These are phyloP conservation scores for Magnusiomyces tetraspermus DNA, from an alignment of 1,139 yeast genomes.

Conservation along the genomic window DNA sequence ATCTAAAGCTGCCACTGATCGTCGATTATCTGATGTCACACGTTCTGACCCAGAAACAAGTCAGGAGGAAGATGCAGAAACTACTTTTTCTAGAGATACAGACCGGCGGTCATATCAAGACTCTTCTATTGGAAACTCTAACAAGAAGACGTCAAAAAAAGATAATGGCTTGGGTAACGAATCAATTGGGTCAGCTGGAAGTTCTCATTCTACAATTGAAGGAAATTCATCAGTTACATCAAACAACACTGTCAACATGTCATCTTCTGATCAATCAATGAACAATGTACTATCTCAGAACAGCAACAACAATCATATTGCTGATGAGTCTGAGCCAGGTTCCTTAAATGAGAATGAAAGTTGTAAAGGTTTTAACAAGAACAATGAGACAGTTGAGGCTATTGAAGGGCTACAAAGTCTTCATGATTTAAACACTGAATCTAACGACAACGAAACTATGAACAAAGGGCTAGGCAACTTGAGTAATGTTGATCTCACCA, in stretches of 20 bases:
- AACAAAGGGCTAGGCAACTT: conserved; percentile 35
- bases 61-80: background rate
- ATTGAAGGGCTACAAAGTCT: background rate
- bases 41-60: background rate
- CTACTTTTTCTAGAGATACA: background rate
- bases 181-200: background rate
- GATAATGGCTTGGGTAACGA: background rate
- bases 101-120: background rate
- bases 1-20: background rate
- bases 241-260: background rate
- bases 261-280: background rate
- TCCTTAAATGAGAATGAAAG: too few species aligned
- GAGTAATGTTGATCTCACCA: conserved; percentile 39
- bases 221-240: background rate
- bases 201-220: too few species aligned
- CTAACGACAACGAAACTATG: conserved; percentile 18
- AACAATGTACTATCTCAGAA: background rate
- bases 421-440: conserved; percentile 13
- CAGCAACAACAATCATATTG: background rate
- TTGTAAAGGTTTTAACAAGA: too few species aligned
- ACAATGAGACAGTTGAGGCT: background rate
- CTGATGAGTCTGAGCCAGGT: too few species aligned
- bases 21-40: background rate
- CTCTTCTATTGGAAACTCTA: too few species aligned
- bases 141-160: background rate